A percentile compares a stretch with the other conserved stretches of the same genome.
phyloP scores from a whole-genome alignment of 1,284 basidiomycete genomes.

The Trichosporon sp. region DNA sequence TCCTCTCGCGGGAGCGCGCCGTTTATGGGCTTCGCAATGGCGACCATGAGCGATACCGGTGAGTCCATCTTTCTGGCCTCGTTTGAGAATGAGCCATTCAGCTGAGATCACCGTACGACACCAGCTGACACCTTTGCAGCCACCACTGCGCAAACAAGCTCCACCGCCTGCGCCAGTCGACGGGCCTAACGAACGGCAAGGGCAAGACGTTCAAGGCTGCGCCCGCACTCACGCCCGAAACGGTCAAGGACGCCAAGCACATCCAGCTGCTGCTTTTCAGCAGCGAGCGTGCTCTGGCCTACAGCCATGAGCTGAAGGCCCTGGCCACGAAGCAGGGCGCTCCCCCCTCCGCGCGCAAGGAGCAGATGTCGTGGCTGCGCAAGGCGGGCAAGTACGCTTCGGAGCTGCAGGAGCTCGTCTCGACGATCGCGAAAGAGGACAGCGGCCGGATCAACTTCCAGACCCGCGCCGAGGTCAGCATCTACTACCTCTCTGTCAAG shows the following conservation, averaged over 20 bases:
- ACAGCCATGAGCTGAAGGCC: constrained; percentile 71
- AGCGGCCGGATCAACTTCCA: constrained; percentile 22
- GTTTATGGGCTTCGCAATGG: constrained; percentile 86
- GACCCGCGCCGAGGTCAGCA: constrained; percentile 45
- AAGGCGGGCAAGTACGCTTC: constrained; percentile 78
- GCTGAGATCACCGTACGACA: too few species aligned
- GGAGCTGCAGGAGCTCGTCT: constrained; percentile 67
- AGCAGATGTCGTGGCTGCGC: constrained; percentile 60
- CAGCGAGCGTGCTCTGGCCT: constrained; percentile 85
- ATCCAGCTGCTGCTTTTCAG: constrained; percentile 80
- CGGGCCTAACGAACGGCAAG: constrained; percentile 82
- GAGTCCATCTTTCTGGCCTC: constrained; percentile 17
- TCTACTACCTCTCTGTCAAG: constrained; percentile 46
- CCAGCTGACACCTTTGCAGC: constrained; percentile 50
- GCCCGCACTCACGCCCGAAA: constrained; percentile 59
- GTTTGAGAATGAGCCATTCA: too few species aligned
- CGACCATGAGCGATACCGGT: constrained; percentile 80
- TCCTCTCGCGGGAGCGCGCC: constrained; percentile 66
- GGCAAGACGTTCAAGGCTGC: constrained; percentile 82
- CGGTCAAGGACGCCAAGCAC: constrained; percentile 54
- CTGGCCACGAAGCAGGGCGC: constrained; percentile 24
- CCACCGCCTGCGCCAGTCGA: constrained; percentile 73
- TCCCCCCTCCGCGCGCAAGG: constrained; percentile 22
- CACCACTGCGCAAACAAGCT: constrained; percentile 87
- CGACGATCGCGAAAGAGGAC: constrained; percentile 52